Base-by-base conservation (phyloP, 495 filamentous ascomycete species). In the Aspergillus baeticus region DNA sequence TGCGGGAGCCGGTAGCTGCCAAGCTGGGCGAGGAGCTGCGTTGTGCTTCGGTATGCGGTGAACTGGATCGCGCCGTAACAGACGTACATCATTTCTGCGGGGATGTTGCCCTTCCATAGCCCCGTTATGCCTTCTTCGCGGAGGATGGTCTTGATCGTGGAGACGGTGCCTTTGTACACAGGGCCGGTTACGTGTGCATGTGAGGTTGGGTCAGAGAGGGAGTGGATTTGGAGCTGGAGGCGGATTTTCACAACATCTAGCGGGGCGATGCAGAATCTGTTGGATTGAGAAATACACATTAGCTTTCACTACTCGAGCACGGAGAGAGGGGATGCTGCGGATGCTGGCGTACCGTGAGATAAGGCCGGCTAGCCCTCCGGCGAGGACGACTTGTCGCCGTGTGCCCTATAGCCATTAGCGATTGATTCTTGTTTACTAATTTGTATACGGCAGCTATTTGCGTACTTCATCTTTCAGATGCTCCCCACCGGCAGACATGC, bases 71-170 rank as follows among this genome's bases (percentile, higher is more conserved):
- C 87, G 52, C 89, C 85, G 77, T 97, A 98, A 64, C 83, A 82
- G 43, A 98, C 78, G 77, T 98, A 98, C 68, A 98, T 84, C 29
- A 94, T 70, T 75, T 97, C 94, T 22, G 94, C 94, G 51, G 94
- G 91, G 57, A 98, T 82, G 69, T 98, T 98, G 71, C 94, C 94
- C 78, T 98, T 98, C 94, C 94, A 98, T 46, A 98, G 82, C 47
- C 84, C 93, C 81, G 84, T 35, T 50, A 50, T 10, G 47, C 47
- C 47, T 38, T 50, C 47, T 50, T 50, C 26, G 18, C 34, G 47
- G 0, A 50, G 47, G 47, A 50, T 50, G 29, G 47, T 50, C 14
- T 50, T 50, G 26, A 50, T 34, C 0, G 36, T 21, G 22, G 29
- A 35, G 13, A 47, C 10, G 29, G 17, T 41, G 37, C 49, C 49